phyloP scores from a whole-genome alignment of 805 yeast genomes.

The Saturnispora quitensis region DNA sequence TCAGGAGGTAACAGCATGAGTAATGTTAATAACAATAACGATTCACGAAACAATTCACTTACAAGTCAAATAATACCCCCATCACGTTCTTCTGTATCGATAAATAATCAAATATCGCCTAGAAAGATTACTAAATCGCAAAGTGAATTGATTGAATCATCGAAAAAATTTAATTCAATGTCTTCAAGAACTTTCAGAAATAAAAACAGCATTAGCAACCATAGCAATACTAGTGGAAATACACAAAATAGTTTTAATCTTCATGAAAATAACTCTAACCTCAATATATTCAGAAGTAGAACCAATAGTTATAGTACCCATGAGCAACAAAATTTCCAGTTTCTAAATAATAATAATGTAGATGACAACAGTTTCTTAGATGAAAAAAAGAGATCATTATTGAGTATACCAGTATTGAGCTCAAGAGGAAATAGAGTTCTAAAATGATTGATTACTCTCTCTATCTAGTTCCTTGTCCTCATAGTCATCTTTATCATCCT shows the following conservation, averaged over 20 bases:
- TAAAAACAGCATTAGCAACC: neutral
- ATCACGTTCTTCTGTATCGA: neutral
- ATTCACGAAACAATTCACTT: constrained; percentile 10
- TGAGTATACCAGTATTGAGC: constrained; percentile 28
- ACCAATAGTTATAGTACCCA: neutral
- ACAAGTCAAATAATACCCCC: neutral
- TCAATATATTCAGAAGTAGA: neutral
- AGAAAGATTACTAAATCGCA: neutral
- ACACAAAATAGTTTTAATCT: neutral
- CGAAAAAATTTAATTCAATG: constrained; percentile 24
- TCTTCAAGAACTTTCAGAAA: constrained; percentile 25
- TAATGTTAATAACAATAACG: neutral
- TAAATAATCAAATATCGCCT: neutral
- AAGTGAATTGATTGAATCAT: neutral
- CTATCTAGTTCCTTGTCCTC: neutral
- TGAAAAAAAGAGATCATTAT: constrained; percentile 18
- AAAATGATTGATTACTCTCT: neutral
- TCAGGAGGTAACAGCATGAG: neutral
- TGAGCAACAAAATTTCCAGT: neutral
- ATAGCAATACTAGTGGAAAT: neutral
- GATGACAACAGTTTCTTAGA: neutral
- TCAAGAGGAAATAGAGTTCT: constrained; percentile 17
- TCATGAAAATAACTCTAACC: neutral
- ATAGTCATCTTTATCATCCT: neutral
- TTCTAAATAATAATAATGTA: neutral